Evolutionary conservation across 768 basidiomycete genomes (phyloP), one percentile per base, ranked within the genome.

Genomic region (Auriculariales sp.): DNA sequence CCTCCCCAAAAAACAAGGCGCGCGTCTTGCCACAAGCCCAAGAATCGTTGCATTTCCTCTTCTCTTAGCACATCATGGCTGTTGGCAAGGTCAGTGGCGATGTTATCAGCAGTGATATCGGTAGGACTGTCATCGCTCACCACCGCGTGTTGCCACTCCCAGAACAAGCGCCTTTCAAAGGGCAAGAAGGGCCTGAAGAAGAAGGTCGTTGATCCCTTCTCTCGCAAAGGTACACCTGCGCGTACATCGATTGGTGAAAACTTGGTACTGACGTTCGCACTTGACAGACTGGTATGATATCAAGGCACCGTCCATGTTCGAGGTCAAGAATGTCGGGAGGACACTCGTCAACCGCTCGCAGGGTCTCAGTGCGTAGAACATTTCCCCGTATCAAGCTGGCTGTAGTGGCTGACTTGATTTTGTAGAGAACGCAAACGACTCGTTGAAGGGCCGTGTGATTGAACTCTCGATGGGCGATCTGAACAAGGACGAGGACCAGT

Each of bases 101-200:
- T 12, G 14, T 25, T 35, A 12, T 42, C 30, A n/a, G 47, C 19
- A 22, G 36, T 46, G 14, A 9, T 22, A 52, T 50, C 25, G 46
- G 56, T 24, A 28, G 29, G 27, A 50, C 24, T 14, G 22, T 30
- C 44, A 39, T 48, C 56, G 33, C 58, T 53, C 48, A 42, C 50
- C 32, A 30, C 28, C 12, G 33, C 31, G 35, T 46, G 12, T n/a
- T n/a, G n/a, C n/a, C n/a, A n/a, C n/a, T n/a, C n/a, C n/a, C 58
- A 98, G 89, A 98, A 97, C 75, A 99, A 99, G 73, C 83, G 91
- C 66, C 79, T 93, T 59, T 92, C 91, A 46, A 95, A 95, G 74
- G 91, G 91, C 62, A 93, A 93, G 79, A 93, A 93, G 75, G 91
- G 90, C 67, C 83, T 97, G 76, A 99, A 99, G 91, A 99, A 98